Base-by-base conservation (phyloP, 2,329 filamentous ascomycete species). In the Penicillium psychrosexuale region DNA sequence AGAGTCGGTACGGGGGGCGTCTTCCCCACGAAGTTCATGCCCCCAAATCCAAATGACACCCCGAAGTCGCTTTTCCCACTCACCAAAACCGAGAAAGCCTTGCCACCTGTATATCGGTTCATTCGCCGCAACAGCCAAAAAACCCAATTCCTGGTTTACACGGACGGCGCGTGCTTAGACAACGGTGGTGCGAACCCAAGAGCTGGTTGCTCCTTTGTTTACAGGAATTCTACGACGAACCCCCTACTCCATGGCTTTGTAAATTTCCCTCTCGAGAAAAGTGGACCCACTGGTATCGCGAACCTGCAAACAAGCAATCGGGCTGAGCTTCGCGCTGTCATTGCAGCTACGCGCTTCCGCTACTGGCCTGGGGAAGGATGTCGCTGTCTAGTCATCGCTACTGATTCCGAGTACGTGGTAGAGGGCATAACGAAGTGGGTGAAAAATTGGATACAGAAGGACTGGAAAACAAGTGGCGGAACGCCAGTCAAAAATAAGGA, bases 251-350 rank as follows among this genome's bases (percentile, higher is more conserved):
- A 22, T 42, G 22, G 22, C 5, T n/a, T 11, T n/a, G 0, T 8
- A 17, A 5, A 9, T 11, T 43, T 43, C 11, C 9, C 40, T 17
- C 40, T 43, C 24, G 40, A 30, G 2, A 43, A 30, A 13, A 3
- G 19, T 5, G 27, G 40, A 5, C 40, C 40, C 11, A 44, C 40
- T 3, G 40, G n/a, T 3, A 30, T 17, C 1, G 8, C 1, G 0
- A 53, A 63, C 38, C 47, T 59, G 8, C 77, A 79, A 55, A 82
- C 74, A 19, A 82, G 75, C 69, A 81, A 83, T 59, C 74, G 82
- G 5, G 82, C 82, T 3, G 80, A 84, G 64, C 75, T 85, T 7
- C 81, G 81, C 13, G 81, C 81, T 6, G 78, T 78, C 5, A 77
- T 83, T 44, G 78, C 73, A 5, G 82, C 77, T 4, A 71, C 84